phyloP scores from a whole-genome alignment of 441 rosid genomes.

The Isatis lusitanica region DNA sequence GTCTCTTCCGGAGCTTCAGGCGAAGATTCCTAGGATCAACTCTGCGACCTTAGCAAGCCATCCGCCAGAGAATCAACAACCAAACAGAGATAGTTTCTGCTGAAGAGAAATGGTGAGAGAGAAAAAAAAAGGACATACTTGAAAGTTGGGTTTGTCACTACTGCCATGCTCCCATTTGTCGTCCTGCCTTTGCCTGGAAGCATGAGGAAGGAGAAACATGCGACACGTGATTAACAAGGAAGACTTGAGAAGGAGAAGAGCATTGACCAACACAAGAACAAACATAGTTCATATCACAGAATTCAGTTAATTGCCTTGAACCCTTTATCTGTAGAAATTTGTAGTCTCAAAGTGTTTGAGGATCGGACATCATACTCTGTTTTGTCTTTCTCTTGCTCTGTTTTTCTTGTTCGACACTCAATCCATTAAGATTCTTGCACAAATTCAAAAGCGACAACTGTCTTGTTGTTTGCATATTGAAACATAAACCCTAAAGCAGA shows the following conservation, averaged over 20 bases:
- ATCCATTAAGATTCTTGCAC: no score
- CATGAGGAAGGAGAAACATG: constrained; percentile 3
- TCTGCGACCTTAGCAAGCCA: constrained; percentile 66
- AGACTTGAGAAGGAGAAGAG: background rate
- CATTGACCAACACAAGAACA: background rate
- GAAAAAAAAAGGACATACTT: constrained; percentile 51
- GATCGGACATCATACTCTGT: no score
- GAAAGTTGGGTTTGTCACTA: constrained; percentile 51
- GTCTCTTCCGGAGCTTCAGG: constrained; percentile 80
- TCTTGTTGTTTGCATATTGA: no score
- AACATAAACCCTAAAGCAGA: constrained; percentile 48
- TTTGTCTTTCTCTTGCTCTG: no score
- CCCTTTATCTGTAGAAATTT: background rate
- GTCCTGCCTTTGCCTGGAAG: constrained; percentile 85
- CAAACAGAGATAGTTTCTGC: constrained; percentile 36
- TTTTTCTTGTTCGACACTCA: no score
- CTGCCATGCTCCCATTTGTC: constrained; percentile 97
- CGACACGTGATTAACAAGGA: background rate
- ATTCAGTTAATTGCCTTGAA: constrained; percentile 5
- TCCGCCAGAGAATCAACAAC: constrained; percentile 46
- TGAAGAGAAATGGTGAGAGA: background rate
- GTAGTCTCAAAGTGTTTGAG: no score
- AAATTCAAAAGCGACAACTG: no score
- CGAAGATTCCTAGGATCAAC: constrained; percentile 82
- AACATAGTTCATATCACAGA: background rate